Evolutionary conservation across 176 grass and related monocot species (phyloP).

Genomic region (Aegilops speltoides): DNA sequence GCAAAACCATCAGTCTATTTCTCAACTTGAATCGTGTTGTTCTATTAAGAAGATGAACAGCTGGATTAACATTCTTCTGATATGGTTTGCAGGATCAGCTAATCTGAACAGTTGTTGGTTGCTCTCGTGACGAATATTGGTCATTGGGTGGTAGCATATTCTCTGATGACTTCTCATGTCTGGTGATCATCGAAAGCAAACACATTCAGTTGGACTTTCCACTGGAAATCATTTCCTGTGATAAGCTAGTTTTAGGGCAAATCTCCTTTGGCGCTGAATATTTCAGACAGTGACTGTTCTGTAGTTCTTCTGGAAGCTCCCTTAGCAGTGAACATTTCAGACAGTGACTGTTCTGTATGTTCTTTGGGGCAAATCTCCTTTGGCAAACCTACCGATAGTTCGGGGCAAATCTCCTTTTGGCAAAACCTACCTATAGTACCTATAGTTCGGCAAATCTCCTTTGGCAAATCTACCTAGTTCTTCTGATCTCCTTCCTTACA

Average conservation of each 20-base stretch:
- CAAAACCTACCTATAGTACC: not conserved
- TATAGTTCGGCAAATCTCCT: conserved; percentile 15
- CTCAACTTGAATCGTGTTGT: not conserved
- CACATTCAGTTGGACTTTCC: conserved; percentile 14
- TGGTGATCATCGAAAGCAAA: conserved; percentile 13
- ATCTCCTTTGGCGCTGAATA: conserved; percentile 57
- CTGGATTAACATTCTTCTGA: conserved; percentile 25
- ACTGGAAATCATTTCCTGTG: conserved; percentile 24
- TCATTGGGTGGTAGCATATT: conserved; percentile 18
- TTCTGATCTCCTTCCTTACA: conserved; percentile 67
- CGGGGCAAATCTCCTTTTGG: conserved; percentile 21
- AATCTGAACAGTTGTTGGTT: conserved; percentile 27
- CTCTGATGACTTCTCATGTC: conserved; percentile 14
- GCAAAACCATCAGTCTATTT: not conserved
- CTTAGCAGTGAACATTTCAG: conserved; percentile 37
- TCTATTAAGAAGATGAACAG: conserved; percentile 13
- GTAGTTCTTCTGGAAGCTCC: conserved; percentile 9
- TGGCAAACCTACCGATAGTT: not conserved
- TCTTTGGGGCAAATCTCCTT: conserved; percentile 27
- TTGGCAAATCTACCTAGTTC: conserved; percentile 21
- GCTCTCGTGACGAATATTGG: conserved; percentile 20
- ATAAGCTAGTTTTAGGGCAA: conserved; percentile 40
- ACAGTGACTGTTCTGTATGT: not conserved
- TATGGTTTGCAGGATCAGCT: conserved; percentile 43
- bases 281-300: conserved; percentile 2